phyloP scores from a whole-genome alignment of 495 filamentous ascomycete genomes.

The Trichocladium antarcticum region DNA sequence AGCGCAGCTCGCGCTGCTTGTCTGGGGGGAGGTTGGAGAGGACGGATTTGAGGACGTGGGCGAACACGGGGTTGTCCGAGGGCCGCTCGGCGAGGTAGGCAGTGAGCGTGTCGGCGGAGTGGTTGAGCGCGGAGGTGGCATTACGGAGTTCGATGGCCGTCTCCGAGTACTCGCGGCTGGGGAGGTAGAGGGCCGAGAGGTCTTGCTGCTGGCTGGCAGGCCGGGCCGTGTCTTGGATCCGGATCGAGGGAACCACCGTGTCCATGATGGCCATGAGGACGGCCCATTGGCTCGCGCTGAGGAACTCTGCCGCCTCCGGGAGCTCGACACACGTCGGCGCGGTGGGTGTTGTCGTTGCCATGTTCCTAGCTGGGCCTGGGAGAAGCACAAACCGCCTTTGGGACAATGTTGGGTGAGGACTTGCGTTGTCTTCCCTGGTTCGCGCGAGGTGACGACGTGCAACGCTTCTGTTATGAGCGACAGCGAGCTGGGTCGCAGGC shows the following conservation, averaged over 20 bases:
- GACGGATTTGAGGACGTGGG: conserved; percentile 15
- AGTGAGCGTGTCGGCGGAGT: conserved; percentile 19
- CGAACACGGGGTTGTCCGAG: conserved; percentile 21
- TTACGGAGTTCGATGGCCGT: conserved; percentile 6
- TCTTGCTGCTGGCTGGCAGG: background rate
- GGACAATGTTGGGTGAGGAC: no score
- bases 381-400: no score
- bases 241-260: conserved; percentile 10
- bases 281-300: conserved; percentile 9
- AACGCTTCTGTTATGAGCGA: no score
- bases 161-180: conserved; percentile 5
- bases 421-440: no score
- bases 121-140: conserved; percentile 2
- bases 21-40: conserved; percentile 18
- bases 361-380: background rate
- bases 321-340: conserved; percentile 6
- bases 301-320: conserved; percentile 1
- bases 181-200: background rate
- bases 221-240: background rate
- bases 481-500: no score
- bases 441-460: no score
- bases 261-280: conserved; percentile 18
- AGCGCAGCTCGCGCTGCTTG: conserved; percentile 21
- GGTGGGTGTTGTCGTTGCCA: background rate
- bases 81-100: conserved; percentile 29